Percentiles rank a stretch among this genome's conserved stretches.
These are phyloP conservation scores for Jatropha podagrica DNA, from an alignment of 441 rosid genomes.

Conservation along the genomic window DNA sequence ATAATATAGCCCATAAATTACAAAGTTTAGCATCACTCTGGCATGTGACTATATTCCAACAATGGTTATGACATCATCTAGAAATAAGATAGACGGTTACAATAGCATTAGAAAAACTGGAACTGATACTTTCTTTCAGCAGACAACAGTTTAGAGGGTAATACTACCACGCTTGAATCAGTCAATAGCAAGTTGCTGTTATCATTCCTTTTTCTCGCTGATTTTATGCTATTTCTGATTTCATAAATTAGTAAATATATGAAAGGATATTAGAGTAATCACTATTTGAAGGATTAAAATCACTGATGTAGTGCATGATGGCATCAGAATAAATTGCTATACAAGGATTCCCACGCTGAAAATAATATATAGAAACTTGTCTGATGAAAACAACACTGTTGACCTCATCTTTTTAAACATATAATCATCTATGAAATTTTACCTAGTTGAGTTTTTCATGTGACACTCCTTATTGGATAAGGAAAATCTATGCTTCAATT, in stretches of 20 bases:
- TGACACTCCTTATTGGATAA: neutral
- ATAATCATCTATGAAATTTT: neutral
- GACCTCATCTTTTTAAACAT: neutral
- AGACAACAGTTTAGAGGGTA: neutral
- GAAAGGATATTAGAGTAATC: neutral
- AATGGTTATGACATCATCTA: neutral
- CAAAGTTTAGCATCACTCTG: neutral
- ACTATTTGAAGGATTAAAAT: neutral
- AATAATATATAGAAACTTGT: neutral
- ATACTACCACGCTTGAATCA: neutral
- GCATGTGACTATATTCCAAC: neutral
- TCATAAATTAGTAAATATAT: neutral
- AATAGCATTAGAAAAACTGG: neutral
- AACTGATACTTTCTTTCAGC: neutral
- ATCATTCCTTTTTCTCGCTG: slow-evolving; percentile 7
- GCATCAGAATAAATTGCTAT: neutral
- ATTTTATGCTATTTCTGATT: neutral
- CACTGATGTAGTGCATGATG: neutral
- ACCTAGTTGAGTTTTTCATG: neutral
- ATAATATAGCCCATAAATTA: neutral
- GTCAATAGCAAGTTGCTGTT: neutral
- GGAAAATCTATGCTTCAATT: neutral
- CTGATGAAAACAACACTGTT: neutral
- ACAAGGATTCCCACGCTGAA: neutral
- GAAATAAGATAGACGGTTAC: neutral